phyloP scores from a whole-genome alignment of 2,329 filamentous ascomycete genomes.

The Stagonosporopsis vannaccii region DNA sequence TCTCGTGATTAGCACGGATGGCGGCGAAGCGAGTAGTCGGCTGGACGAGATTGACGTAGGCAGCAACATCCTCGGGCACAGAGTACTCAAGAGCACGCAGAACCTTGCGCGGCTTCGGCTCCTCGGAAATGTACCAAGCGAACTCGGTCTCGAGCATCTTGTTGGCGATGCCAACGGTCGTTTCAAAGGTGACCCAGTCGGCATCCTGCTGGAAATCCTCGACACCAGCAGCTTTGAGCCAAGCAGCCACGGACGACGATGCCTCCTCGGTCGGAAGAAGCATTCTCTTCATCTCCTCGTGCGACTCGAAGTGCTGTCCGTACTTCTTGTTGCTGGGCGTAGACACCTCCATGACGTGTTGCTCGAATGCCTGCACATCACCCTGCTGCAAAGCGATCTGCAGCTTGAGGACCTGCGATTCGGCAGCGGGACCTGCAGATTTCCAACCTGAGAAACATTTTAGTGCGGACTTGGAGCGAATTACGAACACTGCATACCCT shows the following conservation, averaged over 20 bases:
- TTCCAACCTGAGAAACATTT: slow-evolving; percentile 31
- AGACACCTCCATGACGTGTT: slow-evolving; percentile 52
- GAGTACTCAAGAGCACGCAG: slow-evolving; percentile 54
- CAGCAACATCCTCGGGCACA: slow-evolving; percentile 48
- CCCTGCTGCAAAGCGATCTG: slow-evolving; percentile 43
- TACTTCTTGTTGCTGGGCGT: slow-evolving; percentile 58
- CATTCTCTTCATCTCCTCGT: slow-evolving; percentile 53
- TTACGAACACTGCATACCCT: slow-evolving; percentile 22
- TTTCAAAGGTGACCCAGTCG: slow-evolving; percentile 44
- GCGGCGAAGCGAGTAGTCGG: slow-evolving; percentile 61
- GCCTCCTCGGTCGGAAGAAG: slow-evolving; percentile 52
- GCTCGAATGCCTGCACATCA: slow-evolving; percentile 48
- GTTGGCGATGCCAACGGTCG: slow-evolving; percentile 51
- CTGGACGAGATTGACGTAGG: slow-evolving; percentile 57
- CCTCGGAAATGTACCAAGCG: slow-evolving; percentile 50
- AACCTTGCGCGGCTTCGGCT: slow-evolving; percentile 51
- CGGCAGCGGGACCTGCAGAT: slow-evolving; percentile 25
- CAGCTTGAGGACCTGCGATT: slow-evolving; percentile 34
- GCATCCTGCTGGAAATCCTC: slow-evolving; percentile 50
- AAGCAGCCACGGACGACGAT: slow-evolving; percentile 49
- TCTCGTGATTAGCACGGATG: slow-evolving; percentile 29
- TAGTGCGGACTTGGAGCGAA: not conserved
- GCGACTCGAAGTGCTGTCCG: slow-evolving; percentile 57
- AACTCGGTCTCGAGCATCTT: slow-evolving; percentile 59
- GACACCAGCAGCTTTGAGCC: slow-evolving; percentile 55